Conservation (phyloP, 805 yeast genomes). For the Sugiyamaella chiloensis region DNA sequence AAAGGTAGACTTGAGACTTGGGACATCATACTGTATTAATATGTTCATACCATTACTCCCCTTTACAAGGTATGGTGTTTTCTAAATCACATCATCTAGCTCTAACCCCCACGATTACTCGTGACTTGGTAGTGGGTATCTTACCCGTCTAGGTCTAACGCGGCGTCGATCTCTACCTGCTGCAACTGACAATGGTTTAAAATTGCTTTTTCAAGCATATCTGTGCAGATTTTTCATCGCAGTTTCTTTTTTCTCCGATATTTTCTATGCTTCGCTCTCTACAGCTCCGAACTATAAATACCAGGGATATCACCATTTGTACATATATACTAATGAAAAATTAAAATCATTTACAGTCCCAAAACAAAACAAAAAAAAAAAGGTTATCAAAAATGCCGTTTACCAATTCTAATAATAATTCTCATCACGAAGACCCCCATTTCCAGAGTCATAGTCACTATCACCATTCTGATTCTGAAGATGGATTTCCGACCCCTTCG, state of each 20-base stretch:
- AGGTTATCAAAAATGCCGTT: neutral
- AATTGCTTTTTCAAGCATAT: neutral
- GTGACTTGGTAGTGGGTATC: neutral
- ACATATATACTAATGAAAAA: neutral
- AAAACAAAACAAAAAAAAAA: neutral
- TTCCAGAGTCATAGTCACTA: constrained; percentile 10
- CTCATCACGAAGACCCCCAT: constrained; percentile 12
- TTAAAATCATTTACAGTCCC: neutral
- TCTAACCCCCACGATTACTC: neutral
- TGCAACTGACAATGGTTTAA: too few relatives aligned
- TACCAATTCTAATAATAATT: neutral
- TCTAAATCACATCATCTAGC: too few relatives aligned
- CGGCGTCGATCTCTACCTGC: neutral
- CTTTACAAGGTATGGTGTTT: too few relatives aligned
- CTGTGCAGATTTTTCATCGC: constrained; percentile 1
- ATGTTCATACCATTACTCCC: too few relatives aligned
- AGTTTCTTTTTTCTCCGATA: neutral
- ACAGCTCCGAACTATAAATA: neutral
- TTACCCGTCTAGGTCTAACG: neutral
- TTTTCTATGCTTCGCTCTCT: neutral
- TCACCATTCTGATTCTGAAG: constrained; percentile 7
- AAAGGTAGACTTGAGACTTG: too few relatives aligned
- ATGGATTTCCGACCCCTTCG: constrained; percentile 2
- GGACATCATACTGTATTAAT: too few relatives aligned
- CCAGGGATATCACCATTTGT: neutral